Base-by-base conservation (phyloP, 1,139 yeast genomes). In the Saccharomycopsis crataegensis region DNA sequence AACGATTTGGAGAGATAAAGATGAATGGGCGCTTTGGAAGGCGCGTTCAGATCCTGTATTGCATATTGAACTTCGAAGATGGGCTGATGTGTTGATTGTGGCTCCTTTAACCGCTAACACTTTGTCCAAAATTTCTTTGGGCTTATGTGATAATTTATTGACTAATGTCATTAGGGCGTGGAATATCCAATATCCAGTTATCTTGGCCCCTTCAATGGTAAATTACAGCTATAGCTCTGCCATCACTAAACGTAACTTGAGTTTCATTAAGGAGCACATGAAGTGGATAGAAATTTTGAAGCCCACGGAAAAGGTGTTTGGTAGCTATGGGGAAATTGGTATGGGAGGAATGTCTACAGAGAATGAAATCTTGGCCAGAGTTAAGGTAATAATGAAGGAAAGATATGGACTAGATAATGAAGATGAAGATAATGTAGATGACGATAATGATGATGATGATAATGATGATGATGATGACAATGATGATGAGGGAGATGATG, bases 21-120 rank as follows among this genome's bases (percentile, higher is more conserved):
- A 91, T 66, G 98, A 91, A 69, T 91, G 97, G 97, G 76, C 73
- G 48, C 83, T 89, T 3, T 90, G 97, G 97, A 78, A 79, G 63
- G 73, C 77, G 48, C 77, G 97, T 60, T 80, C 89, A 50, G 97
- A 90, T 68, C 96, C 97, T 1, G 96, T 90, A 34, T 74, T 91
- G 60, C 97, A 91, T 68, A 90, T 90, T 62, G 97, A 91, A 70
- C 74, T 91, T 57, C 80, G 97, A 61, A 79, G 96, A 62, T 91
- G 98, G 98, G 98, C 97, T 0, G 96, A 91, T 69, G 83, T 91
- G 37, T 74, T 91, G 52, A 77, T 90, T 41, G 85, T 91, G 53
- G 95, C 96, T 41, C 97, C 97, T 2, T 71, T 90, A 59, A 85
- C 96, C 12, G 96, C 97, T 6, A 90, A 91, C 67, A 86, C 97